Evolutionary conservation across 1,139 yeast genomes (phyloP).

Genomic region (Protomyces macrosporus): DNA sequence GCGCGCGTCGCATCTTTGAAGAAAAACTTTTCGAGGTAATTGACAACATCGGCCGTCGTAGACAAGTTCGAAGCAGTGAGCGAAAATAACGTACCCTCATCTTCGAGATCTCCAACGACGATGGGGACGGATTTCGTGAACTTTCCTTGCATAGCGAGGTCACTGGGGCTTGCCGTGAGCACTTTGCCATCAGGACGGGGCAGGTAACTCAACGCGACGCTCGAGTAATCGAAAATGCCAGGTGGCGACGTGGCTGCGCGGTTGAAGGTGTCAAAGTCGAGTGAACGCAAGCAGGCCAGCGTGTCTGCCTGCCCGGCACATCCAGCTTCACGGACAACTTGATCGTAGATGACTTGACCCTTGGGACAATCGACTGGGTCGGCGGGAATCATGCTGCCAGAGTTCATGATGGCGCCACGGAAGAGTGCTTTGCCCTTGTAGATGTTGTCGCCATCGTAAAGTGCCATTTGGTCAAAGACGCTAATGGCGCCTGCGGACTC

Average conservation of each 20-base stretch:
- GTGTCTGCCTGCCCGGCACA: not conserved
- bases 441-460: conserved; percentile 1
- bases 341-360: not conserved
- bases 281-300: not conserved
- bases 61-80: not conserved
- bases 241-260: not conserved
- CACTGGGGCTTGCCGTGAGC: not conserved
- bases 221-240: not conserved
- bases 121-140: not conserved
- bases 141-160: not conserved
- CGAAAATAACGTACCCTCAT: not conserved
- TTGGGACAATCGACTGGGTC: not conserved
- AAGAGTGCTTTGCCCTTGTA: conserved; percentile 5
- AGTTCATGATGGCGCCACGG: conserved; percentile 4
- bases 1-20: not conserved
- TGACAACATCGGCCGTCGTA: not conserved
- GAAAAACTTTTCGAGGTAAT: not conserved
- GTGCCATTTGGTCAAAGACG: conserved; percentile 1
- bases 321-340: not conserved
- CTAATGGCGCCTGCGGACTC: conserved; percentile 12
- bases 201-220: not conserved
- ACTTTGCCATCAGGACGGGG: not conserved
- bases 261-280: not conserved
- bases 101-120: not conserved
- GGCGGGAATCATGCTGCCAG: conserved; percentile 1